Evolutionary conservation across 1,139 yeast species (phyloP), one percentile per base, ranked within the genome.

Genomic region (Spathaspora sp.): DNA sequence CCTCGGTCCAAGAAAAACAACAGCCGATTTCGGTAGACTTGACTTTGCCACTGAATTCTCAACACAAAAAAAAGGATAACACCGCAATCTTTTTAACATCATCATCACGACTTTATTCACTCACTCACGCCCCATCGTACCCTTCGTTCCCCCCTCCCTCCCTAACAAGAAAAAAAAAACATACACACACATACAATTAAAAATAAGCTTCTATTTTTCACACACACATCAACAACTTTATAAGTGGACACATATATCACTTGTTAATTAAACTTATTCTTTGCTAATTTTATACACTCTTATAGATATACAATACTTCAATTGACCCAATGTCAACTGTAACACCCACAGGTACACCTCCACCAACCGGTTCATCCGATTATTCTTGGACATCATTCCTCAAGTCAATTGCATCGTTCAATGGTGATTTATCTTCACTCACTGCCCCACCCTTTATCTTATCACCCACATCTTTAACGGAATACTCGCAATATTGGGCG

Each of bases 381-480:
- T 31, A 80, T 24, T 74, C 87, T 11, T 89, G 96, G 96, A 84
- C 95, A 17, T 81, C 91, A 18, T 91, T 93, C 65, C 76, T 93
- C 57, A 89, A 89, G 69, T 89, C 97, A 46, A 82, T 93, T 58
- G 95, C 97, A 37, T 82, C 95, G 11, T 93, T 89, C 68, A 90
- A 91, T 57, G 99, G 99, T 38, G 99, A 93, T 64, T 73, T 93
- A 55, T 88, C 97, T 15, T 84, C 96, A 2, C 72, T 93, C 60
- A 90, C 99, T 1, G 99, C 99, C 2, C 99, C 99, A 24, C 97
- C 99, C n/a, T 93, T 93, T 68, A 93, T 93, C 57, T 76, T 93
- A 52, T 89, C 97, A 8, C 91, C 97, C 23, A 86, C 88, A 7
- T 91, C 98, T 2, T 76, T 89, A 57, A 82, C 83, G 25, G 99